These are phyloP conservation scores for Talaromyces wortmannii DNA, from an alignment of 495 filamentous ascomycete species.

Conservation along the genomic window DNA sequence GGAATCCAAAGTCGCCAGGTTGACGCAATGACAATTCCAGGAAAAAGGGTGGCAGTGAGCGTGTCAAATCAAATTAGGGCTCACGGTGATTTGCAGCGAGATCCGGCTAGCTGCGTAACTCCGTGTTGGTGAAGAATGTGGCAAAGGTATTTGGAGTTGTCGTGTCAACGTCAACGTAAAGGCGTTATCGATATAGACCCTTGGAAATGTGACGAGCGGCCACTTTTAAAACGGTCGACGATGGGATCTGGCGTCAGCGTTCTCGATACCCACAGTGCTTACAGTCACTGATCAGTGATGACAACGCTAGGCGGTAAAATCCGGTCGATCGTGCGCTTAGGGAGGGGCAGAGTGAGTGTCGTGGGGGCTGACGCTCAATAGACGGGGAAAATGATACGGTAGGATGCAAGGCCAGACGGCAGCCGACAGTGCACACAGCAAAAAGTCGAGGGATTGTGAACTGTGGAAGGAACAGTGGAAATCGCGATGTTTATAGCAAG, in stretches of 20 bases:
- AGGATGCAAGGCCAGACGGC: constrained; percentile 21
- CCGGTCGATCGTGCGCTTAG: constrained; percentile 2
- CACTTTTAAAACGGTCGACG: too few species aligned
- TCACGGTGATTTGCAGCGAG: constrained; percentile 3
- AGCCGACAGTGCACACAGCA: background rate
- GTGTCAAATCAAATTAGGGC: background rate
- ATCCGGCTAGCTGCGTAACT: constrained; percentile 35
- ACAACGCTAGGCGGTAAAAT: constrained; percentile 4
- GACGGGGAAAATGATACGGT: constrained; percentile 1
- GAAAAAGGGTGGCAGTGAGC: background rate
- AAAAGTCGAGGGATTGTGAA: constrained; percentile 19
- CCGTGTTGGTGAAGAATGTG: constrained; percentile 5
- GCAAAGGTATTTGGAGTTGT: constrained; percentile 27
- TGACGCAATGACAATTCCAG: too few species aligned
- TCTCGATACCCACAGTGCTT: background rate
- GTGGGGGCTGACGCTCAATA: constrained; percentile 4
- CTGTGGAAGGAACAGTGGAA: background rate
- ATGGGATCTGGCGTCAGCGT: background rate
- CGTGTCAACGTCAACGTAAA: constrained; percentile 32
- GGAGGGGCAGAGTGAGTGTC: background rate
- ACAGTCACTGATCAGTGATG: constrained; percentile 1
- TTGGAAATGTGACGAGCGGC: background rate
- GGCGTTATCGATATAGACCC: constrained; percentile 1
- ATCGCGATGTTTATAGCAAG: constrained; percentile 6
- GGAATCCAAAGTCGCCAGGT: too few species aligned